Base-by-base conservation (phyloP, 306 rosid genomes). In the Acacia crassicarpa region DNA sequence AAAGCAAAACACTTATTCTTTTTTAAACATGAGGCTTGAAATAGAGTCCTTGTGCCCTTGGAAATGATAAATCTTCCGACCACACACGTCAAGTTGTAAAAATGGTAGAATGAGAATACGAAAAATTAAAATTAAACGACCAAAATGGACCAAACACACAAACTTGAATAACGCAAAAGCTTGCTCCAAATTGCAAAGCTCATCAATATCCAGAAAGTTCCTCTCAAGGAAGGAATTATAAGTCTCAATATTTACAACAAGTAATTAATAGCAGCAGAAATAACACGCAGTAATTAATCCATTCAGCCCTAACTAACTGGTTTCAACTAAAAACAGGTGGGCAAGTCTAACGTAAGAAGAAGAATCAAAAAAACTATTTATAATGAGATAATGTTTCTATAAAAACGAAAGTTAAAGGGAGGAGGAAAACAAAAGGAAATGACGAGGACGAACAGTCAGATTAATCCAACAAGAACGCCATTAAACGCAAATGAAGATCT, bases 381-480 rank as follows among this genome's bases (percentile, higher is more conserved):
- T 5, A 16, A 61, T 23, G 19, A 65, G 22, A 5, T 72, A 33
- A 68, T 43, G 4, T 66, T 85, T 23, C 38, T 11, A 63, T 15
- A 14, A 72, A 54, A 65, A 53, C 27, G 65, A 40, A 59, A 15
- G 9, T n/a, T 17, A 0, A 63, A 27, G 23, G 13, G 67, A 23
- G 40, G 23, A 22, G 48, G 35, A 35, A 3, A 43, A 53, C 7
- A 2, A 14, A n/a, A 14, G 2, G 49, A 25, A 19, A 33, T 62
- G 32, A 67, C 78, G 7, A 81, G 17, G 1, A 66, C 16, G 45
- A 51, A 82, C 81, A 67, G 80, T 75, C 82, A 75, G 75, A 79
- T 65, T 1, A 20, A 74, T 44, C 46, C 65, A 74, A 33, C 14
- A 51, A 51, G 48, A 53, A 74, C 65, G 56, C 48, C 67, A 54